Evolutionary conservation across 1,284 basidiomycete species (phyloP), one percentile per base, ranked within the genome.

Genomic region (Marasmius oreades): DNA sequence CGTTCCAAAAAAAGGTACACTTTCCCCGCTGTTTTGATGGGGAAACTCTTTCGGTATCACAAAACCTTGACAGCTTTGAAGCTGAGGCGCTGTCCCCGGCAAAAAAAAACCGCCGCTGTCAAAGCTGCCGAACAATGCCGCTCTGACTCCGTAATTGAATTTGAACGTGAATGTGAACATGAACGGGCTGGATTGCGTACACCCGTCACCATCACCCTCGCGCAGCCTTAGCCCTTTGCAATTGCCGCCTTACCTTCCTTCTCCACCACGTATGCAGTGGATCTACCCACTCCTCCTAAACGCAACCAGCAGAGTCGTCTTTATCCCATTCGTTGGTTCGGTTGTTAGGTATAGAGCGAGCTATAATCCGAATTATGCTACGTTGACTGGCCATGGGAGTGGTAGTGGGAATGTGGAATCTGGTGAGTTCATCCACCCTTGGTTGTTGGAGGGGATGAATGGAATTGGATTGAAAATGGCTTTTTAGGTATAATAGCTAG

Each of bases 311-410:
- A 37, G 43, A 18, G 42, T 45, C 33, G 23, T 45, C 10, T 6
- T 53, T 1, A 42, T 53, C 18, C 52, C 52, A 33, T 46, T 53
- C 3, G 28, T 34, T 11, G 52, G 52, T 11, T 4, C 52, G 5
- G 42, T 53, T 10, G 24, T 53, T 20, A 39, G 52, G 10, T 45
- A 53, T 34, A 22, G 42, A 23, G 52, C 52, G 10, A 31, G 44
- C 33, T 28, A 43, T 24, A 45, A 42, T 44, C 52, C 47, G 10
- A 50, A 33, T 12, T 24, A 37, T 18, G 39, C 43, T 4, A 42
- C 51, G 42, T 16, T 20, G 4, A 12, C 36, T 11, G n/a, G n/a
- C n/a, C n/a, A n/a, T n/a, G n/a, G n/a, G n/a, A n/a, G n/a, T n/a
- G n/a, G n/a, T n/a, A n/a, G n/a, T n/a, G n/a, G n/a, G n/a, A 42